Conservation (phyloP, 1,284 basidiomycete species). For the Trichosporon sp. region DNA sequence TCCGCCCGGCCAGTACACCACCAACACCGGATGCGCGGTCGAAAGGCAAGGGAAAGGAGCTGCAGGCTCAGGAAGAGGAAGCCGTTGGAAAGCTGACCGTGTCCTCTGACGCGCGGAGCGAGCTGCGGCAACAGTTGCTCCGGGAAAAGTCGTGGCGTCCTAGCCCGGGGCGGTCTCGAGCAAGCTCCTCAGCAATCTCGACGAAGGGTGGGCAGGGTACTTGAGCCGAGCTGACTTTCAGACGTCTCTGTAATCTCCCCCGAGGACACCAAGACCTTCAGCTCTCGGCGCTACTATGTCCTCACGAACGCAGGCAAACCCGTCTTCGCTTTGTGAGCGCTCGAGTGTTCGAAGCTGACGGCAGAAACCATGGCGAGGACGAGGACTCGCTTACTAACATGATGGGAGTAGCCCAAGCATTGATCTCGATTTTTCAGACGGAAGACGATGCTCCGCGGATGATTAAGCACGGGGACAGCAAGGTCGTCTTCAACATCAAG, state of each 20-base stretch:
- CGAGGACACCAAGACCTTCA: neutral
- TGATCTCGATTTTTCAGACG: constrained; percentile 82
- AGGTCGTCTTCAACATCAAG: constrained; percentile 80
- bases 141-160: neutral
- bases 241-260: neutral
- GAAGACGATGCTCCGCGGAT: constrained; percentile 76
- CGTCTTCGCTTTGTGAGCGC: constrained; percentile 74
- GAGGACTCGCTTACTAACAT: constrained; percentile 71
- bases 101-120: neutral
- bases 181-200: neutral
- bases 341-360: neutral
- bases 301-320: constrained; percentile 95
- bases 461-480: constrained; percentile 64
- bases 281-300: constrained; percentile 75
- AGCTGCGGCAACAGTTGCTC: constrained; percentile 1
- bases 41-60: neutral
- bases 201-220: neutral
- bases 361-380: constrained; percentile 48
- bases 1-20: neutral
- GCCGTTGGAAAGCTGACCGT: neutral
- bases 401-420: constrained; percentile 90
- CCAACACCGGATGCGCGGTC: neutral
- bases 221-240: neutral
- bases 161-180: neutral
- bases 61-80: neutral